These are phyloP conservation scores for Durio zibethinus DNA, from an alignment of 345 rosid species.

Conservation along the genomic window DNA sequence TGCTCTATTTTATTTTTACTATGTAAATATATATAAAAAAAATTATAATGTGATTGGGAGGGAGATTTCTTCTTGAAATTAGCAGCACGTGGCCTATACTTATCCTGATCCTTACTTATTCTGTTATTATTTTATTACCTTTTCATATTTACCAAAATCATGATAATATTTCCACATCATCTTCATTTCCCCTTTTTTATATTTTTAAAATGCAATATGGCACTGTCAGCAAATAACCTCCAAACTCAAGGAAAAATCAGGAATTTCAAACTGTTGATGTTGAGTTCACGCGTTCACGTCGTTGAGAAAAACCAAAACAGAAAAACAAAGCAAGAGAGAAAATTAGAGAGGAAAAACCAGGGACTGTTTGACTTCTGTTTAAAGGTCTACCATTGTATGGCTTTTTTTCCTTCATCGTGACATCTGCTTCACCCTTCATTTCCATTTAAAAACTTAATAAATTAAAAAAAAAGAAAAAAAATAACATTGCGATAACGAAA, in stretches of 20 bases:
- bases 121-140: no score
- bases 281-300: conserved; percentile 36
- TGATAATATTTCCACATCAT: no score
- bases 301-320: conserved; percentile 16
- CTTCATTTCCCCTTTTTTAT: no score
- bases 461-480: background rate
- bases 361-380: background rate
- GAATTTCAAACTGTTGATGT: background rate
- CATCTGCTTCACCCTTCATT: conserved; percentile 13
- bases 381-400: conserved; percentile 12
- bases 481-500: background rate
- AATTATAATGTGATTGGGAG: no score
- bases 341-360: conserved; percentile 19
- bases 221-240: background rate
- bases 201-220: no score
- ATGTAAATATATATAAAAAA: no score
- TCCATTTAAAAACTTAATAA: background rate
- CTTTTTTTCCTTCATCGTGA: conserved; percentile 1
- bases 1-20: no score
- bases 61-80: no score
- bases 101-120: no score
- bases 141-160: no score
- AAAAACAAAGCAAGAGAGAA: conserved; percentile 15
- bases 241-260: conserved; percentile 18
- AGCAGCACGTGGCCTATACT: no score